These are phyloP conservation scores for Sutorius australiensis DNA, from an alignment of 768 basidiomycete genomes.

Conservation along the genomic window DNA sequence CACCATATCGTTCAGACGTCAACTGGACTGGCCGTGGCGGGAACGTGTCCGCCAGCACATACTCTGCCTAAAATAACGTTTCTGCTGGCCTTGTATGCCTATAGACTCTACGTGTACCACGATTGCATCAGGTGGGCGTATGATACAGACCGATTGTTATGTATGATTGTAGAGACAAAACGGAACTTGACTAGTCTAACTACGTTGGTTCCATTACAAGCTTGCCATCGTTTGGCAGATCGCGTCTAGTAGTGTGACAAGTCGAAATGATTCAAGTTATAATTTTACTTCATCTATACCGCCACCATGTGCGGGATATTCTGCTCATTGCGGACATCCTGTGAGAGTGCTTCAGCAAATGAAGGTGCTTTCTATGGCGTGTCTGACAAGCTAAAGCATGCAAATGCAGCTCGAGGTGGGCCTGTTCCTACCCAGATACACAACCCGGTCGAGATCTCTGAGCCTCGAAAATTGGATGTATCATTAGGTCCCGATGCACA, in stretches of 20 bases:
- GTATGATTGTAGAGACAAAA: slow-evolving; percentile 15
- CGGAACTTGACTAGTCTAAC: neutral
- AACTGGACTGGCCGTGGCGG: slow-evolving; percentile 99
- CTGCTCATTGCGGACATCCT: slow-evolving; percentile 37
- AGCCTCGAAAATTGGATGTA: slow-evolving; percentile 1
- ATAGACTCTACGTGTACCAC: slow-evolving; percentile 16
- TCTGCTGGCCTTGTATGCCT: slow-evolving; percentile 3
- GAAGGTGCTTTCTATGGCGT: slow-evolving; percentile 20
- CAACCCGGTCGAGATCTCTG: neutral
- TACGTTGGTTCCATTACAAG: neutral
- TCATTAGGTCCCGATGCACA: slow-evolving; percentile 70
- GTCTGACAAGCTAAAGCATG: slow-evolving; percentile 37
- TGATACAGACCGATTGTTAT: slow-evolving; percentile 10
- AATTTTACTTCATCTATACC: neutral
- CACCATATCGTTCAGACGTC: slow-evolving; percentile 54
- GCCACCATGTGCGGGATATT: slow-evolving; percentile 69
- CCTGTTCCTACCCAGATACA: neutral
- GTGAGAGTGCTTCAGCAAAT: neutral
- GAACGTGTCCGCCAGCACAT: slow-evolving; percentile 86
- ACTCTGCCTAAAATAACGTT: slow-evolving; percentile 52
- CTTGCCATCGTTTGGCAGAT: neutral
- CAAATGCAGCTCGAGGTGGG: slow-evolving; percentile 59
- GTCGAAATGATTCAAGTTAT: neutral
- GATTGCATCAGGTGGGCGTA: slow-evolving; percentile 16
- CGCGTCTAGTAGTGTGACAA: too few species aligned